Base-by-base conservation (phyloP, 306 rosid species). In the Vigna mungo region DNA sequence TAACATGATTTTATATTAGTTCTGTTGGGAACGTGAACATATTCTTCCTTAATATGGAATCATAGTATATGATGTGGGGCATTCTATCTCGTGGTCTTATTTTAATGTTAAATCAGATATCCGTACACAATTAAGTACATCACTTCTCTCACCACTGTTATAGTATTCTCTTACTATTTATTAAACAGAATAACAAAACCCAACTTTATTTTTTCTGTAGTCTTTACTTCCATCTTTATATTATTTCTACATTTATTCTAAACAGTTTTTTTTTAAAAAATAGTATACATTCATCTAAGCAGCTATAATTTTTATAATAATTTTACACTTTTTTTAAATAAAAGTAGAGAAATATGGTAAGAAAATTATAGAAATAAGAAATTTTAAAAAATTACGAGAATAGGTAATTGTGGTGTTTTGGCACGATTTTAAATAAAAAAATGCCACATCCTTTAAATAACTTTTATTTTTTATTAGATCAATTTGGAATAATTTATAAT, bases 81-180 rank as follows among this genome's bases (percentile, higher is more conserved):
- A 16, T 25, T 18, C 30, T 59, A 30, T 25, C 27, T 15, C 1
- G 12, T 49, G 49, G 9, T 34, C 34, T 52, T 9, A 60, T 60
- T 81, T 60, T 68, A 75, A 58, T 43, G 67, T 11, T 27, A 21
- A 79, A 9, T 43, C 53, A 51, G 76, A 30, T 47, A 70, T 74
- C 89, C 86, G 90, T 89, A 87, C 89, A 52, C 89, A 58, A 72
- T 14, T 47, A 65, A 71, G 81, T 83, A 87, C 89, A 79, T 23
- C 87, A 83, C 86, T 86, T 82, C 87, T 82, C 88, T 85, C 89
- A 83, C 89, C 74, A 75, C 15, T 53, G 27, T 74, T 77, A 71
- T 59, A 9, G 2, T 16, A 72, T 16, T 72, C 32, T 4, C 17
- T 51, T 56, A 51, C 12, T 10, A 7, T 7, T 7, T 9, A 37